Base-by-base conservation (phyloP, 1,284 basidiomycete species). In the Taiwanofungus camphoratus region DNA sequence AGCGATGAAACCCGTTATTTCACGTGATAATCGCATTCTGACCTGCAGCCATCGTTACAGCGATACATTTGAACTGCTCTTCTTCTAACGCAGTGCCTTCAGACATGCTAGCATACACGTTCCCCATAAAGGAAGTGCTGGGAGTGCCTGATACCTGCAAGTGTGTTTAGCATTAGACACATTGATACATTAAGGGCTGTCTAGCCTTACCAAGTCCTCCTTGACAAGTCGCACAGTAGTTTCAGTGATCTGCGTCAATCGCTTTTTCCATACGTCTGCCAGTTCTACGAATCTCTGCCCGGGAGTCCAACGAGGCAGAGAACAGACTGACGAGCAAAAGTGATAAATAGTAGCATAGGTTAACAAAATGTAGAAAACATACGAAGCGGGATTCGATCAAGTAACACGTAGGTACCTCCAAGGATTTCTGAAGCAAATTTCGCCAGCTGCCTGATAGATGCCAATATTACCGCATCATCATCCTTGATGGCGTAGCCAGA, bases 221-320 rank as follows among this genome's bases (percentile, higher is more conserved):
- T 52, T 39, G 16, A 49, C 41, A 36, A 52, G 44, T 21, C 44
- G 24, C 31, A 50, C 49, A 3, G 53, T 54, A 30, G 27, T 29
- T 39, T 44, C 44, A 30, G 53, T 51, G 15, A 49, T 50, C 46
- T 33, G 30, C 42, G 46, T 36, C 29, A 54, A 49, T 34, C 48
- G 41, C 31, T 35, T 47, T 36, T 50, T 50, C 52, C 52, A 54
- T 30, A 46, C 32, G 30, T 44, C 40, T 37, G 48, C 52, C 36
- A 51, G 43, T 41, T 48, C 44, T 26, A 47, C 27, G 27, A 47
- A 47, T 22, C 53, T 55, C 12, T 58, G 49, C 4, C 61, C 59
- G 27, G 66, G 66, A 22, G 61, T 51, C 64, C 65, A 67, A 21
- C 48, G 51, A 6, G 66, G 66, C 4, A 66, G 27, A 40, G 57